These are phyloP conservation scores for Saxophila tyrrhenica DNA, from an alignment of 495 filamentous ascomycete genomes.

Conservation along the genomic window DNA sequence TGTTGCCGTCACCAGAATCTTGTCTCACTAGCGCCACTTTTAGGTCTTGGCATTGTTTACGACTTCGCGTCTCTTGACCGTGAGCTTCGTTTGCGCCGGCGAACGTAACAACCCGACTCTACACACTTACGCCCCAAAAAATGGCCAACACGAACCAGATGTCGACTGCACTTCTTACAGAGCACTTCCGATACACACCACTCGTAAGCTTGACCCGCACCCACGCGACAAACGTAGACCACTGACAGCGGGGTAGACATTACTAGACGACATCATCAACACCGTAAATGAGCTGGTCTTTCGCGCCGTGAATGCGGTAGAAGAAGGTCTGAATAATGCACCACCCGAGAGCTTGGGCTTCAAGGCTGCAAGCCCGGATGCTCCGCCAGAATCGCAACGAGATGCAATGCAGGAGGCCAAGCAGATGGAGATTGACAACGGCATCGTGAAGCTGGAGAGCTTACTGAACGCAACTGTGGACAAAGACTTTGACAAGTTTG, in stretches of 20 bases:
- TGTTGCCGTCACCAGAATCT: neutral
- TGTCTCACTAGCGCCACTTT: too few relatives aligned
- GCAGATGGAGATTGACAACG: slow-evolving; percentile 71
- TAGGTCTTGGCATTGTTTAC: slow-evolving; percentile 1
- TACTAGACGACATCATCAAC: slow-evolving; percentile 97
- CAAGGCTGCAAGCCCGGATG: slow-evolving; percentile 12
- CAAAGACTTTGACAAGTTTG: slow-evolving; percentile 67
- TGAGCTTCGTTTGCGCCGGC: slow-evolving; percentile 1
- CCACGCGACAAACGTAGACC: slow-evolving; percentile 10
- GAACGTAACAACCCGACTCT: neutral
- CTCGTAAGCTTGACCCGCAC: slow-evolving; percentile 46
- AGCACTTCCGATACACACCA: slow-evolving; percentile 91
- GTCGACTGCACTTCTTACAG: slow-evolving; percentile 72
- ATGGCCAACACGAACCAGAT: slow-evolving; percentile 39
- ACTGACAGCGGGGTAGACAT: slow-evolving; percentile 44
- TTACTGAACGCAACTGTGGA: slow-evolving; percentile 75
- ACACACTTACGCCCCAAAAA: slow-evolving; percentile 7
- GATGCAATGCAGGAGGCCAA: slow-evolving; percentile 47
- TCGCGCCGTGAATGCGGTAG: slow-evolving; percentile 70
- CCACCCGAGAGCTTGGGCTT: slow-evolving; percentile 71
- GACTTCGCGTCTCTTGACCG: neutral
- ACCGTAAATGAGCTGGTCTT: slow-evolving; percentile 82
- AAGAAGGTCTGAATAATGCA: slow-evolving; percentile 61
- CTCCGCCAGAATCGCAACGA: slow-evolving; percentile 24
- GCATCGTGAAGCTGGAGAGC: slow-evolving; percentile 85